phyloP scores from a whole-genome alignment of 75 land plant genomes.

The Azolla pinnata region DNA sequence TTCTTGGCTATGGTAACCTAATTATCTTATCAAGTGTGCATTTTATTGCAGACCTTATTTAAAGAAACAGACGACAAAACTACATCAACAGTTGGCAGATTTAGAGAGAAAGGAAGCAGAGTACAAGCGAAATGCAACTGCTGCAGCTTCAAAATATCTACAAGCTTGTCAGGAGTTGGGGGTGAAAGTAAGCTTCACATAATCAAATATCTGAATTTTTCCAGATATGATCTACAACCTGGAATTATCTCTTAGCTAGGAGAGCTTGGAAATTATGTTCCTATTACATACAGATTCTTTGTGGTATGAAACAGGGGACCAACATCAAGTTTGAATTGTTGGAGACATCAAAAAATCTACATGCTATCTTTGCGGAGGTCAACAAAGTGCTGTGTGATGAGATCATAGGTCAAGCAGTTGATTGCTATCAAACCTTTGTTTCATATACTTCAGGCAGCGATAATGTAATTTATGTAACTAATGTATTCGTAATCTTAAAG shows the following conservation, averaged over 20 bases:
- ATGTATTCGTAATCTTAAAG: neutral
- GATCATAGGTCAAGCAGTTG: constrained; percentile 44
- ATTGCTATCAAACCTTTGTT: constrained; percentile 64
- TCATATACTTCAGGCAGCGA: constrained; percentile 59
- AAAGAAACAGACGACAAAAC: constrained; percentile 81
- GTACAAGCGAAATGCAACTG: constrained; percentile 69
- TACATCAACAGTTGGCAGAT: constrained; percentile 86
- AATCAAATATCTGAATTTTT: too few species aligned
- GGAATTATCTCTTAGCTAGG: too few species aligned
- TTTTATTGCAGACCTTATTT: constrained; percentile 58
- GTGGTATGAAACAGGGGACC: constrained; percentile 40
- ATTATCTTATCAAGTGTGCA: neutral
- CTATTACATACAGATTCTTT: too few species aligned
- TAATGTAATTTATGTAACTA: constrained; percentile 31
- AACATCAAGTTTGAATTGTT: constrained; percentile 66
- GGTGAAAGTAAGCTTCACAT: constrained; percentile 5
- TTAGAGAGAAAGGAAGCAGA: constrained; percentile 87
- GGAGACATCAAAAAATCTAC: constrained; percentile 65
- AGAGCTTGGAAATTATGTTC: too few species aligned
- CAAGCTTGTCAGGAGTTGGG: constrained; percentile 96
- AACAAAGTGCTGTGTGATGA: constrained; percentile 48
- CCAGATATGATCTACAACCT: too few species aligned
- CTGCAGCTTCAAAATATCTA: constrained; percentile 73
- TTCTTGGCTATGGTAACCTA: neutral
- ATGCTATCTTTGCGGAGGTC: constrained; percentile 50